Evolutionary conservation across 2,329 filamentous ascomycete species (phyloP).

Genomic region (Bipolaris oryzae): DNA sequence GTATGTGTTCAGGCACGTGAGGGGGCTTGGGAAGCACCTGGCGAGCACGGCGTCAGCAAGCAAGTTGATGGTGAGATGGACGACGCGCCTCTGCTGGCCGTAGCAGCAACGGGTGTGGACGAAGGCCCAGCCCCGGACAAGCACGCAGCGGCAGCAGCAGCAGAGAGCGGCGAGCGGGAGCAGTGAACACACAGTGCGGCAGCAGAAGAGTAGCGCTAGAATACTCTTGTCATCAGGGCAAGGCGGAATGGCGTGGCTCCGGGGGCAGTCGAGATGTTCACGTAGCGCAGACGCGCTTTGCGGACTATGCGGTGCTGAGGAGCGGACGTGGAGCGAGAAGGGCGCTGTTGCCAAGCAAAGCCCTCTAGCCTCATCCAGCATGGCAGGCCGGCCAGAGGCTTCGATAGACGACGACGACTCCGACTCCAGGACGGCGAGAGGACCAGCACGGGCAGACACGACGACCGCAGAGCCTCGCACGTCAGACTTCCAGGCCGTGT

Average conservation of each 20-base stretch:
- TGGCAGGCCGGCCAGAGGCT: conserved; percentile 18
- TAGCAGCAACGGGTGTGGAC: conserved; percentile 21
- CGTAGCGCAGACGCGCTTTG: conserved; percentile 40
- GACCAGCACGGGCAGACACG: conserved; percentile 5
- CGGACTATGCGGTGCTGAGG: conserved; percentile 44
- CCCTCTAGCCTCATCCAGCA: conserved; percentile 24
- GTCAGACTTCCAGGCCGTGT: background rate
- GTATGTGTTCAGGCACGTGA: conserved; percentile 23
- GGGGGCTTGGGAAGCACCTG: conserved; percentile 37
- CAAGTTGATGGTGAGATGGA: conserved; percentile 39
- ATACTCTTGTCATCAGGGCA: conserved; percentile 37
- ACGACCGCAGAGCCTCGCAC: conserved; percentile 5
- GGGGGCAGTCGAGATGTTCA: conserved; percentile 41
- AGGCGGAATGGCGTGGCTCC: conserved; percentile 30
- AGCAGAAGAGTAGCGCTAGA: conserved; percentile 33
- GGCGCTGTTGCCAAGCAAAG: conserved; percentile 14
- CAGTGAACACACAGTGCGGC: conserved; percentile 34
- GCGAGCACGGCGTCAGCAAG: conserved; percentile 31
- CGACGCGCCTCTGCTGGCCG: conserved; percentile 30
- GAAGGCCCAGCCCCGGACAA: conserved; percentile 18
- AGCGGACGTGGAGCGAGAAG: conserved; percentile 23
- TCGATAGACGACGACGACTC: conserved; percentile 21
- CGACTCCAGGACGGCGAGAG: conserved; percentile 13
- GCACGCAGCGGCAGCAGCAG: conserved; percentile 16
- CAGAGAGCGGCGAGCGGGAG: conserved; percentile 9